Percentiles rank a stretch among this genome's conserved stretches.
Conservation (phyloP, 1,139 yeast species). For the Blastobotrys indianensis region DNA sequence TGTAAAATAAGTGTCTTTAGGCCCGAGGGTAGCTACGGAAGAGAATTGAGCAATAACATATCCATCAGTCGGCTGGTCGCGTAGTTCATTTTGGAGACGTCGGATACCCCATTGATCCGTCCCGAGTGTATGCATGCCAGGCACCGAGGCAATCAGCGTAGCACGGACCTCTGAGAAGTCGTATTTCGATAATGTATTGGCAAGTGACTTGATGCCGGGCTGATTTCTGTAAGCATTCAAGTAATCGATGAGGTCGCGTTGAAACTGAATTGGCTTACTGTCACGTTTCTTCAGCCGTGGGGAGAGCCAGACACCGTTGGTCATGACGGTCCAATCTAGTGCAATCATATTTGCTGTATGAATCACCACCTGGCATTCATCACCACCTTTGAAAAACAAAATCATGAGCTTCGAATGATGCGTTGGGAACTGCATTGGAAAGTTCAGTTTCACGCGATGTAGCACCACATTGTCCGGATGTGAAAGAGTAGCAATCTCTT, state of each 20-base stretch:
- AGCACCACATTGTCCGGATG: constrained; percentile 19
- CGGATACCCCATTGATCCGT: constrained; percentile 24
- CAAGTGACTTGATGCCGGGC: constrained; percentile 15
- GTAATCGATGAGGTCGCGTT: constrained; percentile 26
- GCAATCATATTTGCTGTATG: constrained; percentile 34
- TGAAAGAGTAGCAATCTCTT: constrained; percentile 13
- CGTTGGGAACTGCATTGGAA: constrained; percentile 23
- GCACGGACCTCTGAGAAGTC: constrained; percentile 28
- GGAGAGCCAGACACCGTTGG: constrained; percentile 32
- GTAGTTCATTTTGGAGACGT: constrained; percentile 19
- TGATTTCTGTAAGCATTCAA: constrained; percentile 22
- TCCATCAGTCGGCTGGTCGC: constrained; percentile 13
- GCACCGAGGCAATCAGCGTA: constrained; percentile 31
- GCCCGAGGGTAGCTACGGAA: constrained; percentile 29
- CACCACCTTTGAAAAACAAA: constrained; percentile 20
- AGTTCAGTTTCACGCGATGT: constrained; percentile 19
- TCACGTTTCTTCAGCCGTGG: constrained; percentile 19
- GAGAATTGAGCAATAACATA: constrained; percentile 28
- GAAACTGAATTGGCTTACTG: constrained; percentile 16
- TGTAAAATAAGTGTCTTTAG: constrained; percentile 21
- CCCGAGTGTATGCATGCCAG: constrained; percentile 25
- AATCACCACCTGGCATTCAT: constrained; percentile 27
- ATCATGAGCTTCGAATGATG: constrained; percentile 37
- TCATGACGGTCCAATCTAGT: constrained; percentile 32
- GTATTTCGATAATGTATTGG: constrained; percentile 16